Evolutionary conservation across 192 early-diverging fungal genomes (phyloP), one percentile per base, ranked within the genome.

Genomic region (Helicostylum pulchrum): DNA sequence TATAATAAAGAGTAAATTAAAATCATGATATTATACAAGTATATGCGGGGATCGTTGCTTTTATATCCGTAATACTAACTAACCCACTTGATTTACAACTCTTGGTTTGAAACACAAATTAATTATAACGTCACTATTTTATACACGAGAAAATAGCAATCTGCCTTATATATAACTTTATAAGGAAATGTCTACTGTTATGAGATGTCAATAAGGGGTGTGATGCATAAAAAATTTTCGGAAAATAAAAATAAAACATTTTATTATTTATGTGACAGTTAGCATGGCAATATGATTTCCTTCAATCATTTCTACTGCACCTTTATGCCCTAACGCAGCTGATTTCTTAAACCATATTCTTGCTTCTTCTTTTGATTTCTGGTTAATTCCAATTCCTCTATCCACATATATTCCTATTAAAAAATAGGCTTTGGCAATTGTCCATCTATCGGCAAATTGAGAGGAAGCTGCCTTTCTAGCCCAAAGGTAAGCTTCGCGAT

Each of bases 401-500:
- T 99, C 91, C 44, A 82, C 81, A 72, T 94, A 99, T 68, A 95
- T 92, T 4, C 92, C 97, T 0, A 99, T 88, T 4, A 94, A 94
- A 67, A 92, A 98, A 73, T 95, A 91, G 6, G 96, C 97, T 74
- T 97, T 95, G 45, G 79, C 64, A 8, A 85, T 53, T 9, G 61
- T 53, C 61, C 68, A 62, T 20, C 53, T 52, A 39, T 70, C 68
- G 15, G 92, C 86, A 17, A 90, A 75, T 10, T 88, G 87, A 73
- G 89, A 94, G 63, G 94, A 91, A 6, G 96, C 95, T 12, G 97
- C 93, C 53, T 93, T 90, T 19, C 92, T 82, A 14, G 96, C 95
- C 97, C 97, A 99, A 57, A 94, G 78, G 67, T 94, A 98, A 6
- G 97, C 95, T 72, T 98, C 93, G 26, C 84, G 86, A 74, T 99